These are phyloP conservation scores for Tolypocladium cylindrosporum DNA, from an alignment of 2,329 filamentous ascomycete species.

Conservation along the genomic window DNA sequence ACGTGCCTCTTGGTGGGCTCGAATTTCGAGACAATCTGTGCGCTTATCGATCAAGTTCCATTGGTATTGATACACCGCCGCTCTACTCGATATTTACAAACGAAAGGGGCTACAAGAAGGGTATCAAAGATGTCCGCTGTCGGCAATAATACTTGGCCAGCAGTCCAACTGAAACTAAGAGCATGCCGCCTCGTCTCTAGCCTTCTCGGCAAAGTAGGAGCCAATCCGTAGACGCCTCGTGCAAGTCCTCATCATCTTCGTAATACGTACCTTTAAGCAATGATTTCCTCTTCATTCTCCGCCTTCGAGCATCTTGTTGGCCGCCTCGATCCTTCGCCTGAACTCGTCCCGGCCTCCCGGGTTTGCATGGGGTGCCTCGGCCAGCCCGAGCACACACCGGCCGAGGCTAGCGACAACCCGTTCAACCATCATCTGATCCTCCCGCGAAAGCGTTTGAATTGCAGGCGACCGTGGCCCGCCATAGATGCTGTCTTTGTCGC, in stretches of 20 bases:
- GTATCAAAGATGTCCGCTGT: constrained; percentile 12
- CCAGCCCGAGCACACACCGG: constrained; percentile 47
- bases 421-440: constrained; percentile 52
- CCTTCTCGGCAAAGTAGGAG: background rate
- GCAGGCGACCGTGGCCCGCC: constrained; percentile 25
- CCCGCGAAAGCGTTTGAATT: constrained; percentile 37
- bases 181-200: background rate
- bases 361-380: constrained; percentile 42
- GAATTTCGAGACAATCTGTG: too few species aligned
- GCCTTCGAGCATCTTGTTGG: constrained; percentile 63
- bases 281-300: constrained; percentile 9
- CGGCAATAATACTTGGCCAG: background rate
- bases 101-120: constrained; percentile 9
- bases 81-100: background rate
- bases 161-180: background rate
- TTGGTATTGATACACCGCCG: background rate
- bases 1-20: too few species aligned
- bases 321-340: constrained; percentile 64
- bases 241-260: background rate
- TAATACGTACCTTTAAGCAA: background rate
- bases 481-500: constrained; percentile 20
- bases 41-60: background rate
- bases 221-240: background rate
- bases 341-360: constrained; percentile 54
- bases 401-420: constrained; percentile 49